Evolutionary conservation across 495 filamentous ascomycete genomes (phyloP).

Genomic region (Staphylotrichum longicolle): DNA sequence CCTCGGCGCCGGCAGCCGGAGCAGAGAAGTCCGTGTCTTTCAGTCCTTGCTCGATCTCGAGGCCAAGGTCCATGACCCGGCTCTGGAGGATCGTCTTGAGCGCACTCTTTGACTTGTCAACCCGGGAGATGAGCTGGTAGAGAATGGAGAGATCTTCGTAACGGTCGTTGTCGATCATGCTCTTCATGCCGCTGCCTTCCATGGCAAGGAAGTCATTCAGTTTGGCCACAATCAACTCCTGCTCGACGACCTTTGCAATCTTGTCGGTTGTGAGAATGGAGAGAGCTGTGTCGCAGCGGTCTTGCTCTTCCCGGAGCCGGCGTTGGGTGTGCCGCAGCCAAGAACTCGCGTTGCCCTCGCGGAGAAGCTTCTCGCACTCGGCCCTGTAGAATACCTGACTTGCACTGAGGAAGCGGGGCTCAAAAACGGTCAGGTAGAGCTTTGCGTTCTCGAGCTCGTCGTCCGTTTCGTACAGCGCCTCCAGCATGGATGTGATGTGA

Average conservation of each 20-base stretch:
- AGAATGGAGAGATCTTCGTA: slow-evolving; percentile 71
- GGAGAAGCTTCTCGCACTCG: slow-evolving; percentile 71
- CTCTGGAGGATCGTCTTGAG: slow-evolving; percentile 67
- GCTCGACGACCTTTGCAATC: slow-evolving; percentile 74
- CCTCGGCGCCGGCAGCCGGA: slow-evolving; percentile 42
- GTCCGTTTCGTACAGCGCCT: slow-evolving; percentile 79
- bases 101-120: slow-evolving; percentile 71
- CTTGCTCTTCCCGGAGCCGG: slow-evolving; percentile 75
- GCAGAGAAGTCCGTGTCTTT: slow-evolving; percentile 46
- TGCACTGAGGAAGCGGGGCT: slow-evolving; percentile 67
- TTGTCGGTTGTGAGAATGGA: slow-evolving; percentile 66
- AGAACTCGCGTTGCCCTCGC: slow-evolving; percentile 72
- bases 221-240: slow-evolving; percentile 71
- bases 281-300: slow-evolving; percentile 76
- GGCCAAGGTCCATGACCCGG: slow-evolving; percentile 76
- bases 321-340: slow-evolving; percentile 78
- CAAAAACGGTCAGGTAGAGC: slow-evolving; percentile 81
- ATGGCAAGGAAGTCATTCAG: slow-evolving; percentile 79
- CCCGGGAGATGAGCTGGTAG: slow-evolving; percentile 71
- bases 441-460: slow-evolving; percentile 70
- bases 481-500: slow-evolving; percentile 85
- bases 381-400: slow-evolving; percentile 71
- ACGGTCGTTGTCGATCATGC: slow-evolving; percentile 90
- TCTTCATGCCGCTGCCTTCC: slow-evolving; percentile 76
- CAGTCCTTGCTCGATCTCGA: slow-evolving; percentile 72